These are phyloP conservation scores for Gymnopus androsaceus DNA, from an alignment of 1,284 basidiomycete genomes.

Conservation along the genomic window DNA sequence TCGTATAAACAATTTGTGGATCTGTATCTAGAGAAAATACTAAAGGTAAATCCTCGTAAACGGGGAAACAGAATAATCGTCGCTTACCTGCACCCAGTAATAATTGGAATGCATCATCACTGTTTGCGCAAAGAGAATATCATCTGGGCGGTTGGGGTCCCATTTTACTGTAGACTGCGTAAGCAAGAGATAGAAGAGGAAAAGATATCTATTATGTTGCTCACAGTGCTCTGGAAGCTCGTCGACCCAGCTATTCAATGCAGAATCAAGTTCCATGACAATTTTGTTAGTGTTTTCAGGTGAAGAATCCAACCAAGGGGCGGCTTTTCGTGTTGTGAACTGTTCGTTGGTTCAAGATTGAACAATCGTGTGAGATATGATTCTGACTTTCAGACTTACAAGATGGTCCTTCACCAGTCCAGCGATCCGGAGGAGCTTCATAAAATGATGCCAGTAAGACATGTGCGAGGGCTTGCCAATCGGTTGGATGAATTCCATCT, in stretches of 20 bases:
- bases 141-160: slow-evolving; percentile 2
- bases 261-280: slow-evolving; percentile 9
- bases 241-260: slow-evolving; percentile 13
- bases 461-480: neutral
- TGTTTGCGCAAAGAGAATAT: slow-evolving; percentile 10
- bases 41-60: too few relatives aligned
- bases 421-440: slow-evolving; percentile 3
- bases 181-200: neutral
- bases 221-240: slow-evolving; percentile 1
- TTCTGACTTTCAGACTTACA: neutral
- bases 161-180: slow-evolving; percentile 9
- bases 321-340: neutral
- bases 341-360: neutral
- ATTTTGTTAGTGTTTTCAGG: slow-evolving; percentile 1
- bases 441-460: neutral
- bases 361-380: neutral
- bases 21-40: too few relatives aligned
- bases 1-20: slow-evolving; percentile 57
- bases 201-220: neutral
- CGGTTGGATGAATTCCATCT: slow-evolving; percentile 1
- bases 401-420: slow-evolving; percentile 4
- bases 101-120: slow-evolving; percentile 13
- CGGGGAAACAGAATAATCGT: too few relatives aligned
- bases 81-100: too few relatives aligned
- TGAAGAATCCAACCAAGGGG: neutral